Evolutionary conservation across 2,329 filamentous ascomycete species (phyloP).

Genomic region (Xylariaceae sp.): DNA sequence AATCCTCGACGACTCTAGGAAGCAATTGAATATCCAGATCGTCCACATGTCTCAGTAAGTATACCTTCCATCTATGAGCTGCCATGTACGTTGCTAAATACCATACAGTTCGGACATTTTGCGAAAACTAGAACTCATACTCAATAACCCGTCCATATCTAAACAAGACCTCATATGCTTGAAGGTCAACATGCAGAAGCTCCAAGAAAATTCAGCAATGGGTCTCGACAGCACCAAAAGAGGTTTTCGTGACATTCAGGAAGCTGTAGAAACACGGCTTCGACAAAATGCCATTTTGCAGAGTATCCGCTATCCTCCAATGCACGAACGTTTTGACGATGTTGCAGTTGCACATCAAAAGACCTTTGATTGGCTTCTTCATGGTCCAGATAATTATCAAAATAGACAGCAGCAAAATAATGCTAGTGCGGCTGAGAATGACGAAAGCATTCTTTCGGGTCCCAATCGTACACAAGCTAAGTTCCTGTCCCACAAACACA

Average conservation of each 20-base stretch:
- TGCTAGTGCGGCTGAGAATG: too few relatives aligned
- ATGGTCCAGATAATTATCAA: not conserved
- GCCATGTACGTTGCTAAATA: not conserved
- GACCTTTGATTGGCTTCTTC: constrained; percentile 18
- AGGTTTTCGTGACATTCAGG: constrained; percentile 3
- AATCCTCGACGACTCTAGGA: constrained; percentile 9
- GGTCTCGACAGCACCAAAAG: not conserved
- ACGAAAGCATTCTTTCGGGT: too few relatives aligned
- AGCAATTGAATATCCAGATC: constrained; percentile 13
- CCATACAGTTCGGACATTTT: constrained; percentile 3
- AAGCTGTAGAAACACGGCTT: not conserved
- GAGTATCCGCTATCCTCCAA: constrained; percentile 5
- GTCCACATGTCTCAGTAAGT: constrained; percentile 9
- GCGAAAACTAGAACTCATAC: constrained; percentile 4
- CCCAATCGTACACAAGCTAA: not conserved
- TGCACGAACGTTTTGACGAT: constrained; percentile 12
- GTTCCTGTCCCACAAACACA: not conserved
- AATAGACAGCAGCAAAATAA: not conserved
- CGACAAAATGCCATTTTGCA: constrained; percentile 2
- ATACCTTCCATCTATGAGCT: not conserved
- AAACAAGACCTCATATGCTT: constrained; percentile 7
- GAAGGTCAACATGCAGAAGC: constrained; percentile 7
- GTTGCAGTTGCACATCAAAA: constrained; percentile 8
- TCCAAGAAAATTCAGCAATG: not conserved
- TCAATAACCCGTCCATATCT: constrained; percentile 1